Base-by-base conservation (phyloP, 495 filamentous ascomycete genomes). In the Podospora tetraspora region DNA sequence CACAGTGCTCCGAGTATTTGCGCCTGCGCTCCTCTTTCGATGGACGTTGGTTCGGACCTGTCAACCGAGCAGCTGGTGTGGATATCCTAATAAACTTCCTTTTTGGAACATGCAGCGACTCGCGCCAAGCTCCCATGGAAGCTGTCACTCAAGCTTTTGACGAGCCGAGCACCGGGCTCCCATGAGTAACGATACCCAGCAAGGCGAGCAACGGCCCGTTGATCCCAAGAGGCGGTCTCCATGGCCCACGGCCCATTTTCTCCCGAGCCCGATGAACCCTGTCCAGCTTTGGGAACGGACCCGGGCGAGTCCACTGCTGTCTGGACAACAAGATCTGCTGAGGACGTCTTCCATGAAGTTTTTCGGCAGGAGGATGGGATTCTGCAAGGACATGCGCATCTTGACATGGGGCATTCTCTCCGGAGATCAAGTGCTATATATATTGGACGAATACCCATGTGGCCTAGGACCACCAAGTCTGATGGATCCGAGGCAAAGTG, bases 61-160 rank as follows among this genome's bases (percentile, higher is more conserved):
- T 64, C 59, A 62, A 66, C 58, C 59, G 11, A 24, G 59, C 32
- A 66, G 27, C 24, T 66, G 21, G 10, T 52, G 43, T 52, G 61
- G 30, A 23, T 32, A 64, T 66, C 58, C 64, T 25, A 66, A 43
- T 7, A 34, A 63, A 24, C 21, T 64, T 61, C 27, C 64, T 61
- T 6, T 63, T 30, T 66, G 27, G 43, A 52, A 52, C 43, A 52
- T 52, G 43, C 43, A 52, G 16, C 43, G 43, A 66, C 58, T 63
- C 23, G 32, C 58, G 22, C 21, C 64, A 29, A 62, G 57, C 11
- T 21, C 57, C 11, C 21, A 24, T 22, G 16, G 23, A 30, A 61
- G 29, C 16, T 30, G 58, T 61, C 59, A 19, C 5, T 29, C 21
- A 61, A 61, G 59, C 59, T 61, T 61, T 61, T 10, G 21, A 19